Evolutionary conservation across 2,329 filamentous ascomycete species (phyloP).

Genomic region (Exophiala mesophila): DNA sequence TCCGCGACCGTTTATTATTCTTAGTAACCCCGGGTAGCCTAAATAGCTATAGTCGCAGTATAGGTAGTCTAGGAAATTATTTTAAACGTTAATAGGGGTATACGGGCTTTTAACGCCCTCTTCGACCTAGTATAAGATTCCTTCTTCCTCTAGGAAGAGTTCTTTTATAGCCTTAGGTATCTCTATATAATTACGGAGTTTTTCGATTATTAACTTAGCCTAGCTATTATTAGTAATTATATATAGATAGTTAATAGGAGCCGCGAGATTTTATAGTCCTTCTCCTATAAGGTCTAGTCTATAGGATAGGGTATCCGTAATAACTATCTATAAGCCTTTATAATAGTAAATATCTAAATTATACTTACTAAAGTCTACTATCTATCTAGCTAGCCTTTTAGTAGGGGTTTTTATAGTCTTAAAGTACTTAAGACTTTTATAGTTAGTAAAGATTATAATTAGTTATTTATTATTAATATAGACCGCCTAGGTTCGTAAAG

Average conservation of each 20-base stretch:
- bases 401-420: neutral
- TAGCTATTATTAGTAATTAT: neutral
- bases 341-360: neutral
- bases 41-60: neutral
- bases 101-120: neutral
- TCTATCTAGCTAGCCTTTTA: neutral
- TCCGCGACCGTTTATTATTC: neutral
- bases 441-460: neutral
- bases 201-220: neutral
- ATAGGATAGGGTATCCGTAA: neutral
- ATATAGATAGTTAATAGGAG: neutral
- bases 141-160: neutral
- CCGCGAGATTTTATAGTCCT: neutral
- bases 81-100: neutral
- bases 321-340: neutral
- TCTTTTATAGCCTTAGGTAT: neutral
- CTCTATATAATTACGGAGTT: neutral
- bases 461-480: conserved; percentile 2
- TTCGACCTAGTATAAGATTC: neutral
- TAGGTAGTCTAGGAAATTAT: neutral
- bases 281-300: neutral
- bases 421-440: neutral
- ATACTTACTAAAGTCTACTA: neutral
- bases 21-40: neutral
- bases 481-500: neutral